Percentiles rank a stretch among this genome's conserved stretches.
Conservation (phyloP, 306 rosid species). For the Medicago ruthenica region DNA sequence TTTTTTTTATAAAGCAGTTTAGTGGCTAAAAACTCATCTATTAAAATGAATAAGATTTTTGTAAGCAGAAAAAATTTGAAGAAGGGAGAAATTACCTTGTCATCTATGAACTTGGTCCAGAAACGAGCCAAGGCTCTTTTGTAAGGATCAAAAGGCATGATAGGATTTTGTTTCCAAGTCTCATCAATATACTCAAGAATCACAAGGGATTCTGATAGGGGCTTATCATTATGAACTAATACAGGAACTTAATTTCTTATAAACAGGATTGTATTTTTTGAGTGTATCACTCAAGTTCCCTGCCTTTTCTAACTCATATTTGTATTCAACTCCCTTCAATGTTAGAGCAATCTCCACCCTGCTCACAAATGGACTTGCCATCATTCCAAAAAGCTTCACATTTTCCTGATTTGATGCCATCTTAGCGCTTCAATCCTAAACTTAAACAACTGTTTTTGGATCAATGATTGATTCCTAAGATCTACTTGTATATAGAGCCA, state of each 20-base stretch:
- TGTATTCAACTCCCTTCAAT: too few relatives aligned
- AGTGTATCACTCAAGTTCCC: too few relatives aligned
- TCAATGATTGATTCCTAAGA: neutral
- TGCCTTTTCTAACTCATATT: too few relatives aligned
- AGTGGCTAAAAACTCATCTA: too few relatives aligned
- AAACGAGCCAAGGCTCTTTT: constrained; percentile 60
- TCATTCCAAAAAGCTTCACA: neutral
- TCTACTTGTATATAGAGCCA: neutral
- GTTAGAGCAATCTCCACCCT: neutral
- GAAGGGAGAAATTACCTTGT: constrained; percentile 47
- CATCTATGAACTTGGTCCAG: constrained; percentile 65
- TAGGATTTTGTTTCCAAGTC: constrained; percentile 50
- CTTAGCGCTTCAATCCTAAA: neutral
- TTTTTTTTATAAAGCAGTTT: too few relatives aligned
- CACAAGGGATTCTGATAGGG: constrained; percentile 62
- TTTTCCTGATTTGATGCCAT: constrained; percentile 3
- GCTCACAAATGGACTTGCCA: neutral
- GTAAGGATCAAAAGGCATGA: constrained; percentile 53
- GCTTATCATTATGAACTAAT: constrained; percentile 57
- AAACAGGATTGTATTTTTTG: too few relatives aligned
- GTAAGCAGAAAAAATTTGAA: neutral
- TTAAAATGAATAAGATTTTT: too few relatives aligned
- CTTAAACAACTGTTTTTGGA: too few relatives aligned
- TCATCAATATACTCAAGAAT: constrained; percentile 64
- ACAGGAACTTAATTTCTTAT: too few relatives aligned